Evolutionary conservation across 1,139 yeast genomes (phyloP), one percentile per base, ranked within the genome.

Genomic region (Protomyces lactucae-debilis): DNA sequence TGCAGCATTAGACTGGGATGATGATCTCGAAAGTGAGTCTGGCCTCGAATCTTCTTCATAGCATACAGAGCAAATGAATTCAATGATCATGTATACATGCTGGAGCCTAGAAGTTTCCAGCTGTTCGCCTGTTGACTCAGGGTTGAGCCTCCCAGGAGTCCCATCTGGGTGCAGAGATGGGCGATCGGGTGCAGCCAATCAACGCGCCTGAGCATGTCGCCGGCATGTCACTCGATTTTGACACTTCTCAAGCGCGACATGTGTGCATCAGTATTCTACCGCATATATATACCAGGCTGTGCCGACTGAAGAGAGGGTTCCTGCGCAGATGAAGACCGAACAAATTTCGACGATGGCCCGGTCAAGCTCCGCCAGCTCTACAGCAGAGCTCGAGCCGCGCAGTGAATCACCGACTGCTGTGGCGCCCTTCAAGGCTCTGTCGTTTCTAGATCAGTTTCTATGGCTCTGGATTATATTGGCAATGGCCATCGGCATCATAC

Each of bases 401-500:
- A 12, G 16, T 9, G 43, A 37, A 37, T 4, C 25, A n/a, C 23
- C 12, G 12, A 18, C 23, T 10, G 25, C 48, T 16, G 35, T 52
- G 12, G 45, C 45, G 9, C 69, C 68, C 18, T 39, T 66, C 35
- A 48, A 61, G 55, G 69, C 67, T 21, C 64, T 69, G 18, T 69
- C 73, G 45, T 67, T 69, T 40, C 56, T 73, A 9, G 74, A 73
- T 65, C 60, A 69, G 57, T 69, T 70, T 25, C 68, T 73, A 45
- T 67, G 73, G 52, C 60, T 74, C 4, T 74, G 76, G 76, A 73
- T 74, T 57, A 64, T 73, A 23, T 57, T 74, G 46, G 71, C 74
- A 36, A 74, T 74, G 76, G 70, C 68, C 0, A 55, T 70, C n/a
- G 76, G 76, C 10, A 69, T 73, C 23, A 61, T 73, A n/a, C 63